Evolutionary conservation across 2,329 filamentous ascomycete species (phyloP), one percentile per base, ranked within the genome.

Genomic region (Dissoconium aciculare): DNA sequence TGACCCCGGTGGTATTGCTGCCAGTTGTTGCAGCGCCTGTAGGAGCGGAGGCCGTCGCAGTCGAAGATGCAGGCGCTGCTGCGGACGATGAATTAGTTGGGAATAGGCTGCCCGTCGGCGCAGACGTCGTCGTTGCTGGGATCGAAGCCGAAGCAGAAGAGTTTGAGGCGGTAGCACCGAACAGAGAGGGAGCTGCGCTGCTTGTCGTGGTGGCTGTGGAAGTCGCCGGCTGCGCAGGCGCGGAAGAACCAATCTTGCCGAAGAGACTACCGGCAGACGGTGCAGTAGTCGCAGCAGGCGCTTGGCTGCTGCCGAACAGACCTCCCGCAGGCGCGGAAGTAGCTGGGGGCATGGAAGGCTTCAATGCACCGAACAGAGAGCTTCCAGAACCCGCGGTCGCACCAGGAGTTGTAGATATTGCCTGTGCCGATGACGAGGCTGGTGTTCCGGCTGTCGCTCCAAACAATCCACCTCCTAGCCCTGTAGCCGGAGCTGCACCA

Each of bases 101-200:
- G 15, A 39, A 39, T 3, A 39, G 27, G 16, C 34, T 30, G 16
- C 27, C 27, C 3, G 28, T 27, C 4, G 35, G 12, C 17, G 31
- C 35, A 15, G 35, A 9, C 2, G 13, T 31, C 9, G 21, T 25
- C 23, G 21, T 31, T 14, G 31, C 31, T 13, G 19, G 32, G 5
- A 19, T 35, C 12, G 33, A 13, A 17, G 33, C 28, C 13, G 36
- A 29, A 14, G 27, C 21, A 4, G 32, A 27, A 14, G 26, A 17
- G 4, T 12, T 11, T 8, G 29, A n/a, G 9, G 11, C 15, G 12
- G 27, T 15, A 11, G 27, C 27, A 17, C 27, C 27, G 27, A 28
- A 28, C 8, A 31, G 13, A 4, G 19, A 15, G 8, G 9, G 9
- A 14, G n/a, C 19, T 10, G n/a, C n/a, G 28, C 16, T 14, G 8